These are phyloP conservation scores for Colletotrichum tabaci DNA, from an alignment of 2,329 filamentous ascomycete species.

Conservation along the genomic window DNA sequence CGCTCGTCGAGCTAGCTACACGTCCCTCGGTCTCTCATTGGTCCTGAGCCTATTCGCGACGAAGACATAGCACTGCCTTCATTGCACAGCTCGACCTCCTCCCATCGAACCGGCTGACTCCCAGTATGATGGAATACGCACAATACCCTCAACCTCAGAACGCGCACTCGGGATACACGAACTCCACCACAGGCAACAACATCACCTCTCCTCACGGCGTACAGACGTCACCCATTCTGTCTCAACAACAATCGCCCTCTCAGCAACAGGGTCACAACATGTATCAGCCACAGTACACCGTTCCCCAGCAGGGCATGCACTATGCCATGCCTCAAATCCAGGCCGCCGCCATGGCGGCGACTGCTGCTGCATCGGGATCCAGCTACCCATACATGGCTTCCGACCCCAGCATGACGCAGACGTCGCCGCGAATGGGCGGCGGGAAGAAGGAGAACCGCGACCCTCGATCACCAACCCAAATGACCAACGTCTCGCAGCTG, in stretches of 20 bases:
- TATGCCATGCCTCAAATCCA: slow-evolving; percentile 89
- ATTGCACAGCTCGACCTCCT: slow-evolving; percentile 28
- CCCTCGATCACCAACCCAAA: slow-evolving; percentile 83
- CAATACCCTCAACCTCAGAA: slow-evolving; percentile 80
- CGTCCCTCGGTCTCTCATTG: slow-evolving; percentile 26
- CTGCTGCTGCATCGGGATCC: slow-evolving; percentile 90
- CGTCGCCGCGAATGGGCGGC: slow-evolving; percentile 83
- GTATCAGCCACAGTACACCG: slow-evolving; percentile 85
- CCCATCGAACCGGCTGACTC: slow-evolving; percentile 36
- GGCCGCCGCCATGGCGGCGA: slow-evolving; percentile 92
- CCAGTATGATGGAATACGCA: slow-evolving; percentile 80
- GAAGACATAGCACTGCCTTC: slow-evolving; percentile 47
- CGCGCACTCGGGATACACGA: slow-evolving; percentile 75
- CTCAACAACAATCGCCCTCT: slow-evolving; percentile 76
- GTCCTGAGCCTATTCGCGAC: slow-evolving; percentile 46
- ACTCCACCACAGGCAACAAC: slow-evolving; percentile 67
- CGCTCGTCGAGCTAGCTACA: slow-evolving; percentile 21
- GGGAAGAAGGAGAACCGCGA: slow-evolving; percentile 80
- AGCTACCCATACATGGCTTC: slow-evolving; percentile 81
- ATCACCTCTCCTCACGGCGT: slow-evolving; percentile 81
- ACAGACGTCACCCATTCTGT: slow-evolving; percentile 85
- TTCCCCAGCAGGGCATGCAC: slow-evolving; percentile 82
- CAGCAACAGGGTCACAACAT: slow-evolving; percentile 80
- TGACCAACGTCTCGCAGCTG: slow-evolving; percentile 74
- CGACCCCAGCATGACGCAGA: slow-evolving; percentile 77